Evolutionary conservation across 1,284 basidiomycete genomes (phyloP), one percentile per base, ranked within the genome.

Genomic region (Ustilago tritici): DNA sequence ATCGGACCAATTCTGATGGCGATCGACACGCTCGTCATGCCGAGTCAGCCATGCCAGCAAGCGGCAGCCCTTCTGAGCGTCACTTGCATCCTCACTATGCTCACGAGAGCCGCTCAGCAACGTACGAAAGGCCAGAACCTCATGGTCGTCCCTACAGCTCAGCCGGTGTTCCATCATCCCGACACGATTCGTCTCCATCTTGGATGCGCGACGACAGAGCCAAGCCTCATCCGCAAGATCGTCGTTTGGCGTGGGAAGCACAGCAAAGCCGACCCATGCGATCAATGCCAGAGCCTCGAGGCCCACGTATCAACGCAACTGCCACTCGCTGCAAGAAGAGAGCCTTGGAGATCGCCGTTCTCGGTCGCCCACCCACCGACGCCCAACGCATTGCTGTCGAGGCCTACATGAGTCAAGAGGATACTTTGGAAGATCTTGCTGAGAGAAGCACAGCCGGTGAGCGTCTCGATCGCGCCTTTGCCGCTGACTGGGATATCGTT

Each of bases 401-500:
- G 43, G 52, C 49, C 1, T 28, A 50, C 31, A 38, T 76, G 62
- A 31, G 3, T 3, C 49, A 58, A 10, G 69, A 72, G n/a, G 32
- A 52, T 11, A 56, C 40, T 8, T 62, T 76, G 32, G 65, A 76
- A 8, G 69, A 76, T 35, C 60, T 76, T 2, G 62, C 46, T 14
- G 60, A 61, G 14, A 43, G 49, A 31, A 36, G 43, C 43, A 55
- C 56, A 7, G 56, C 74, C 32, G 65, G 60, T 19, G 74, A 76
- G 40, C 68, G 69, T 5, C 62, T 76, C 7, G 69, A 76, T 4
- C 61, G 40, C 7, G 74, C 69, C 19, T 71, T 76, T 49, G 63
- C 74, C 15, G 61, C 62, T 8, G 65, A 76, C 17, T 76, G 74
- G 74, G 69, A 76, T 12, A 62, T 52, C n/a, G 49, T 76, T 10